Evolutionary conservation across 495 filamentous ascomycete genomes (phyloP).

Genomic region (Aspergillus campestris): DNA sequence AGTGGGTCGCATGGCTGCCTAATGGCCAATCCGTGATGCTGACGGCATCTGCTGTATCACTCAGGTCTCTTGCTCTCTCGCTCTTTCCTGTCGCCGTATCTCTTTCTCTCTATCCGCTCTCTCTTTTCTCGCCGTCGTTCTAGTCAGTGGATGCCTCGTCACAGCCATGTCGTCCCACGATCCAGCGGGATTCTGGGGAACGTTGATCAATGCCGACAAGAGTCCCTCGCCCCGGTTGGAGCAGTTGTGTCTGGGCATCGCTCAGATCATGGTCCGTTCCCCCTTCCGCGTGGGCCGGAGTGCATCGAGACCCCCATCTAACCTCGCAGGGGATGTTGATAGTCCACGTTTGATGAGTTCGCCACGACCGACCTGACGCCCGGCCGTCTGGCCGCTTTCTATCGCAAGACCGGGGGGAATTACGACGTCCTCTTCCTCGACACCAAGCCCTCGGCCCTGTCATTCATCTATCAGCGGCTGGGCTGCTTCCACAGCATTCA

Average conservation of each 20-base stretch:
- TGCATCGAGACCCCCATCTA: slow-evolving; percentile 3
- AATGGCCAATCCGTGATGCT: slow-evolving; percentile 23
- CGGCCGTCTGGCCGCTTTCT: slow-evolving; percentile 78
- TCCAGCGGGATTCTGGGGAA: slow-evolving; percentile 58
- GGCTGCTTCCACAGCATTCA: slow-evolving; percentile 80
- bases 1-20: slow-evolving; percentile 28
- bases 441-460: slow-evolving; percentile 64
- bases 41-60: not conserved
- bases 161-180: slow-evolving; percentile 24
- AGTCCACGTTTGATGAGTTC: slow-evolving; percentile 55
- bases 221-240: slow-evolving; percentile 67
- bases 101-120: not conserved
- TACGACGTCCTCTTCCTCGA: slow-evolving; percentile 82
- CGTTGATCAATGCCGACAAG: slow-evolving; percentile 74
- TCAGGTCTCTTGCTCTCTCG: not conserved
- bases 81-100: not conserved
- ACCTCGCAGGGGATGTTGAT: not conserved
- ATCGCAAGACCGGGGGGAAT: slow-evolving; percentile 79
- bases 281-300: not conserved
- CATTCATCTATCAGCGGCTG: slow-evolving; percentile 84
- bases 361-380: slow-evolving; percentile 62
- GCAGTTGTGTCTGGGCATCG: slow-evolving; percentile 69
- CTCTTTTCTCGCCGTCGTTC: not conserved
- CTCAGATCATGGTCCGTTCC: slow-evolving; percentile 69
- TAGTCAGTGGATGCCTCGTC: slow-evolving; percentile 1